These are phyloP conservation scores for Phialophora verrucosa DNA, from an alignment of 2,329 filamentous ascomycete genomes.

Conservation along the genomic window DNA sequence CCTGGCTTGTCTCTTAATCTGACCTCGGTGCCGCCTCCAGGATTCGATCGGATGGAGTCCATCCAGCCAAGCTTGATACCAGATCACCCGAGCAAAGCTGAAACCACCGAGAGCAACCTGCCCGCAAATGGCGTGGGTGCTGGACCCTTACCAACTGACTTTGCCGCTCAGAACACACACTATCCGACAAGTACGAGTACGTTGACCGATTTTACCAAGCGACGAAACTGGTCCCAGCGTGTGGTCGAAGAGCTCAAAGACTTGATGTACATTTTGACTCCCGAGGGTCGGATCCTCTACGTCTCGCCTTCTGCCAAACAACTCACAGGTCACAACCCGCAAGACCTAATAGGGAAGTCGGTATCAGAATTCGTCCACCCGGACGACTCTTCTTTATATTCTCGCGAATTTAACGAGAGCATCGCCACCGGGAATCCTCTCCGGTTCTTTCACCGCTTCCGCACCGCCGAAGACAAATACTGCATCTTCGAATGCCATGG, in stretches of 20 bases:
- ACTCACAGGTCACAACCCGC: slow-evolving; percentile 75
- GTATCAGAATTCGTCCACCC: slow-evolving; percentile 83
- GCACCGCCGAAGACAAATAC: slow-evolving; percentile 73
- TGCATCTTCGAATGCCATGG: slow-evolving; percentile 89
- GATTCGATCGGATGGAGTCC: slow-evolving; percentile 26
- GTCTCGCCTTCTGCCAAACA: slow-evolving; percentile 77
- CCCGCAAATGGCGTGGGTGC: slow-evolving; percentile 56
- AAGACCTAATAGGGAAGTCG: slow-evolving; percentile 74
- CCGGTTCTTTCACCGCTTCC: slow-evolving; percentile 85
- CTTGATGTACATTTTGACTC: slow-evolving; percentile 83
- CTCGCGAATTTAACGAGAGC: slow-evolving; percentile 86
- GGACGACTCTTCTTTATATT: slow-evolving; percentile 82
- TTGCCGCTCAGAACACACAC: slow-evolving; percentile 53
- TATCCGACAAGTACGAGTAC: slow-evolving; percentile 60
- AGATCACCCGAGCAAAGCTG: slow-evolving; percentile 27
- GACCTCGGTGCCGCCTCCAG: slow-evolving; percentile 26
- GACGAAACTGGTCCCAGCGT: slow-evolving; percentile 82
- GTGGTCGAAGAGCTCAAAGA: slow-evolving; percentile 90
- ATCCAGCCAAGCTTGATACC: slow-evolving; percentile 26
- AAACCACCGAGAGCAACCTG: slow-evolving; percentile 25
- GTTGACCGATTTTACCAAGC: slow-evolving; percentile 69
- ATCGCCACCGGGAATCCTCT: slow-evolving; percentile 80
- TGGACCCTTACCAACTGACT: slow-evolving; percentile 62
- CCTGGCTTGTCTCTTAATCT: slow-evolving; percentile 55
- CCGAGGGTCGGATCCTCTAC: slow-evolving; percentile 82